A percentile compares a stretch with the other conserved stretches of the same genome.
Evolutionary conservation across 1,139 yeast species (phyloP).

Genomic region (Lodderomyces elongisporus): DNA sequence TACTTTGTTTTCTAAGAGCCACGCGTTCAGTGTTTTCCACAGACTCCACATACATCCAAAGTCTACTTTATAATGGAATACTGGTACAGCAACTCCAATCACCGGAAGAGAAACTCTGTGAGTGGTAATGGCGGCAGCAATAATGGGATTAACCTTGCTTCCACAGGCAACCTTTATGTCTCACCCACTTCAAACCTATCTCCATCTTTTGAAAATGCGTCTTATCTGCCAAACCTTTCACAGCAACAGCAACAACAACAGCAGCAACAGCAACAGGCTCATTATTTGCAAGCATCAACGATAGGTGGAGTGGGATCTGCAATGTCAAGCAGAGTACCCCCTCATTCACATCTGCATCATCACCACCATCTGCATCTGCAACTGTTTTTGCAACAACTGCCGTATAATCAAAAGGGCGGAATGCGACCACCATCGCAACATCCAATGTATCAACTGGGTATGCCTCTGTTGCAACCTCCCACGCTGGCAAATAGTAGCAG

Average conservation of each 20-base stretch:
- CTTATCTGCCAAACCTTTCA: not conserved
- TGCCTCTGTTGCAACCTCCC: too few relatives aligned
- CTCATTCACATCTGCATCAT: not conserved
- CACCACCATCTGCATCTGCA: not conserved
- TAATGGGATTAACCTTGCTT: constrained; percentile 1
- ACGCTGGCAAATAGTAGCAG: too few relatives aligned
- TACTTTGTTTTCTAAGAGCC: too few relatives aligned
- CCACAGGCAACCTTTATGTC: not conserved
- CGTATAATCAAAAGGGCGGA: not conserved
- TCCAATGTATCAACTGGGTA: too few relatives aligned
- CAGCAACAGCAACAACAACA: constrained; percentile 3
- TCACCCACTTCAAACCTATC: not conserved
- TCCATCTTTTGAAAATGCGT: not conserved
- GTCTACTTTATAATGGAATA: too few relatives aligned
- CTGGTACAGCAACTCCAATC: constrained; percentile 14
- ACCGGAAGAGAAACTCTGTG: constrained; percentile 4
- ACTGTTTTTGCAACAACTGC: constrained; percentile 1
- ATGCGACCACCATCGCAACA: not conserved
- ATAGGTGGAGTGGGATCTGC: too few relatives aligned
- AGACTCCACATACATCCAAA: too few relatives aligned
- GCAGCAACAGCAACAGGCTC: constrained; percentile 2
- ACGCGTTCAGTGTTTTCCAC: too few relatives aligned
- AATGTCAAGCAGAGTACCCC: too few relatives aligned
- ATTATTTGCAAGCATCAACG: too few relatives aligned
- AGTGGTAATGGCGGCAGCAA: not conserved